Base-by-base conservation (phyloP, 306 rosid species). In the Arachis stenosperma region DNA sequence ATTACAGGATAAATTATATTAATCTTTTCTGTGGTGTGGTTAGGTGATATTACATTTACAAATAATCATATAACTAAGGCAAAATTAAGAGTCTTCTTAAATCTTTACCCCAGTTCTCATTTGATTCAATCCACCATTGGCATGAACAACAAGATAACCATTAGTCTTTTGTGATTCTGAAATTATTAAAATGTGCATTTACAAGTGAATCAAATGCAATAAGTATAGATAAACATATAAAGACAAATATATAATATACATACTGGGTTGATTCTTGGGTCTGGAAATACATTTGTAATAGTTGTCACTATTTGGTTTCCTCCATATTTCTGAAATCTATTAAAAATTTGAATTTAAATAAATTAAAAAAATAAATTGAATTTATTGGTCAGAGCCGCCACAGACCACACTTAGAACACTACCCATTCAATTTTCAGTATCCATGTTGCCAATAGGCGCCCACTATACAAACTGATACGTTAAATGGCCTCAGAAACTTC, bases 81-180 rank as follows among this genome's bases (percentile, higher is more conserved):
- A 48, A 48, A 48, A 48, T 48, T 48, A 5, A 15, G 2, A 7
- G 9, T 30, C 66, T 43, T 11, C 9, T 22, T 59, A 50, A 17
- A 70, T 59, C 86, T 17, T 79, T 82, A 95, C 99, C 80, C 99
- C 99, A 22, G 98, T 88, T 90, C 99, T 92, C 99, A 95, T 95
- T 81, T 95, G 99, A 84, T 95, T 95, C 88, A 95, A 80, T 75
- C 99, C 99, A 64, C 99, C 99, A 64, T 95, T 95, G 63, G 99
- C 97, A 83, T 95, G 98, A 73, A 90, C 87, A 64, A 95, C 83
- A 77, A 95, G 83, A 84, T 92, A 95, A 58, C 99, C 99, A 79
- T 86, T 91, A 12, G 92, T 87, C 70, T 84, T 90, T 30, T 70
- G 61, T 11, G 80, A 29, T n/a, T 77, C 99, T 95, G 72, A 52